phyloP scores from a whole-genome alignment of 176 grass and related monocot genomes.

The Rhynchospora tenuis region DNA sequence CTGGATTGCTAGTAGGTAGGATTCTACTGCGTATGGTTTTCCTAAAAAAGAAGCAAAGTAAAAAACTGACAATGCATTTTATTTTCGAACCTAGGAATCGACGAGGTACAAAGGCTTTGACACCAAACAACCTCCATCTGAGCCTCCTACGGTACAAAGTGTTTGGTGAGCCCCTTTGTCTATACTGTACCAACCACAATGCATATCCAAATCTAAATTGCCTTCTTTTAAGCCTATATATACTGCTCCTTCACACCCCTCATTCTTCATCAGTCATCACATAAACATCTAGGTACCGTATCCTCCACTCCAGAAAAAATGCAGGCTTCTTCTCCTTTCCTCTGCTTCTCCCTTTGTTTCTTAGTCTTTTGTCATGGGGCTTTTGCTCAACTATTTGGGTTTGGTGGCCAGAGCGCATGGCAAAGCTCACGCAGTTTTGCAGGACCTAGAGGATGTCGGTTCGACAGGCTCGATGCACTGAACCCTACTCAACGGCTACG shows the following conservation, averaged over 20 bases:
- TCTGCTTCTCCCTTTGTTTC: slow-evolving; percentile 12
- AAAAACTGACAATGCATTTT: not conserved
- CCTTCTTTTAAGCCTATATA: slow-evolving; percentile 10
- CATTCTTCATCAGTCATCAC: not conserved
- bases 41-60: not conserved
- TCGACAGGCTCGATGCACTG: slow-evolving; percentile 33
- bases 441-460: slow-evolving; percentile 20
- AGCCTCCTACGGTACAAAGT: not conserved
- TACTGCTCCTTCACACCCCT: not conserved
- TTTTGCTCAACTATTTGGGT: slow-evolving; percentile 2
- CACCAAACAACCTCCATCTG: not conserved
- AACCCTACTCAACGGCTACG: slow-evolving; percentile 25
- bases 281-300: not conserved
- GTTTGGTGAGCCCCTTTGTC: slow-evolving; percentile 11
- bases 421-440: slow-evolving; percentile 6
- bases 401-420: slow-evolving; percentile 12
- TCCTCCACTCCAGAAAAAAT: not conserved
- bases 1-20: not conserved
- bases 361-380: slow-evolving; percentile 14
- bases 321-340: not conserved
- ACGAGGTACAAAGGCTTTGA: not conserved
- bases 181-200: slow-evolving; percentile 7
- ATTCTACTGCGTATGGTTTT: not conserved
- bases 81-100: not conserved
- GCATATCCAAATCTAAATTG: slow-evolving; percentile 2